phyloP scores from a whole-genome alignment of 257 asterid genomes.

The Solanum neorickii region DNA sequence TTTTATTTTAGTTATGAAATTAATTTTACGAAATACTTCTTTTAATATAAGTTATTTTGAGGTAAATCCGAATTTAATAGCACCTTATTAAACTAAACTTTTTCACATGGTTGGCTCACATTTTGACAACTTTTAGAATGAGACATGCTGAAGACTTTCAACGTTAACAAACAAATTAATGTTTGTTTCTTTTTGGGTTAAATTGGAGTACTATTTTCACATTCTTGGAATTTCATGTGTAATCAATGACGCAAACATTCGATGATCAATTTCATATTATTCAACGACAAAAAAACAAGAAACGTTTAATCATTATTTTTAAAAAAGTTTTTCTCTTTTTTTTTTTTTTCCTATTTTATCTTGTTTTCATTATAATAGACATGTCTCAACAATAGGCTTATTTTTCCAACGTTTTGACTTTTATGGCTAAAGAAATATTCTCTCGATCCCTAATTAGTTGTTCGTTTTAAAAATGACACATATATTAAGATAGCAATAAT shows the following conservation, averaged over 20 bases:
- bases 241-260: neutral
- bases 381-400: neutral
- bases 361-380: neutral
- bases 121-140: neutral
- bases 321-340: neutral
- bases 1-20: neutral
- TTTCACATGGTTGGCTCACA: neutral
- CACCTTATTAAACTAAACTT: neutral
- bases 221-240: neutral
- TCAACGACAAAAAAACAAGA: neutral
- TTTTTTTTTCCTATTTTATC: neutral
- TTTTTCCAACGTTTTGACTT: neutral
- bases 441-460: rapidly evolving
- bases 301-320: neutral
- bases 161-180: neutral
- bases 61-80: rapidly evolving
- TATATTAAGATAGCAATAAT: no score
- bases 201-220: neutral
- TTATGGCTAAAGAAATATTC: neutral
- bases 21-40: neutral
- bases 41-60: neutral
- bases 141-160: neutral
- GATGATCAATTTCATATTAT: neutral
- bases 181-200: neutral
- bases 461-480: rapidly evolving